These are phyloP conservation scores for Entamoeba moshkovskii DNA, from an alignment of 208 protist species.

Conservation along the genomic window DNA sequence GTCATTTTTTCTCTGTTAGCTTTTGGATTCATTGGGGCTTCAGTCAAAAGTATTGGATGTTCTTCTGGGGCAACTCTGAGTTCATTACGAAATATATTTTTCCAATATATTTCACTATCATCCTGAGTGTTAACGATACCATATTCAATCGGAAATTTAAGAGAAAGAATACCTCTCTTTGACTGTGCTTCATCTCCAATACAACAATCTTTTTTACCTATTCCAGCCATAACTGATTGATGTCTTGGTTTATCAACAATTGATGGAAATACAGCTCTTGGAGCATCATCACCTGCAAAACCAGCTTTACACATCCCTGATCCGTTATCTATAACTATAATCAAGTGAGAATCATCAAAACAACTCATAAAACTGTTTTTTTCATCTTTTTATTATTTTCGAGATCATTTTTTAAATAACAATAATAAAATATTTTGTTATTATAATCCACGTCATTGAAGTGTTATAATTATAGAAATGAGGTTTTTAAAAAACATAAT, in stretches of 20 bases:
- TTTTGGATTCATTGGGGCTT: slow-evolving; percentile 6
- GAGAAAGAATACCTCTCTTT: slow-evolving; percentile 20
- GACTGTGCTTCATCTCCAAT: slow-evolving; percentile 30
- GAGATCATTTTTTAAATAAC: too few species aligned
- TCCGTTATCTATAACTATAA: slow-evolving; percentile 46
- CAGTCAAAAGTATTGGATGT: neutral
- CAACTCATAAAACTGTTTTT: too few species aligned
- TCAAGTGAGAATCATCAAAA: too few species aligned
- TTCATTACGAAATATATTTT: slow-evolving; percentile 78
- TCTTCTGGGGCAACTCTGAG: neutral
- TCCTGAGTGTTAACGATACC: slow-evolving; percentile 25
- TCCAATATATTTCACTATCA: slow-evolving; percentile 47
- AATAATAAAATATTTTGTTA: too few species aligned
- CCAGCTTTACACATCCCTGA: slow-evolving; percentile 66
- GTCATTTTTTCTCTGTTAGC: neutral
- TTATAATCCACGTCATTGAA: too few species aligned
- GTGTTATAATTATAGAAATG: too few species aligned
- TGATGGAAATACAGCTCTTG: slow-evolving; percentile 76
- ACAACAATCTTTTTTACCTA: slow-evolving; percentile 7
- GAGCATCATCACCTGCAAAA: slow-evolving; percentile 84
- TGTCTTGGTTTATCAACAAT: slow-evolving; percentile 79
- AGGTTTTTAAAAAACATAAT: too few species aligned
- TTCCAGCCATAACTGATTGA: slow-evolving; percentile 18
- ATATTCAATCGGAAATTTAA: slow-evolving; percentile 33
- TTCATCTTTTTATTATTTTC: too few species aligned